These are phyloP conservation scores for Botrytis fragariae DNA, from an alignment of 2,329 filamentous ascomycete genomes.

Conservation along the genomic window DNA sequence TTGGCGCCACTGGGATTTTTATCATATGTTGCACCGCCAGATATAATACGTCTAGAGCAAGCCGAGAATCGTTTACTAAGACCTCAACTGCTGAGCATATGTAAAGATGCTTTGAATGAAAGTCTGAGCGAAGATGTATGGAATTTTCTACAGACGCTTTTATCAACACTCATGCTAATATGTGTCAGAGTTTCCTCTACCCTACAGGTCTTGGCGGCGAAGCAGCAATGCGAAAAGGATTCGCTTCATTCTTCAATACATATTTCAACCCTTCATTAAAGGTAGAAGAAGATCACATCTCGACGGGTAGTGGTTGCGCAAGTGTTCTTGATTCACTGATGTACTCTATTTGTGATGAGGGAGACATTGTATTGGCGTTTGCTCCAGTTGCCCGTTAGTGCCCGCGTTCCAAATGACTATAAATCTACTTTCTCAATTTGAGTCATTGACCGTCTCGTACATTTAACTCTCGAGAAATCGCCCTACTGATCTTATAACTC, in stretches of 20 bases:
- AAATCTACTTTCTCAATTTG: neutral
- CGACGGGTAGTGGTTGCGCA: neutral
- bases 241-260: too few species aligned
- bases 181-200: too few species aligned
- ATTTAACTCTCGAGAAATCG: neutral
- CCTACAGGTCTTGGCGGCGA: too few species aligned
- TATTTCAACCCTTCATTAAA: too few species aligned
- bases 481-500: neutral
- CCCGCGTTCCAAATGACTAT: neutral
- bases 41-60: neutral
- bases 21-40: neutral
- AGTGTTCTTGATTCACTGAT: conserved; percentile 1
- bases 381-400: neutral
- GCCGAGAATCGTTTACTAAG: neutral
- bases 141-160: neutral
- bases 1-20: neutral
- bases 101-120: too few species aligned
- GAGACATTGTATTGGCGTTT: neutral
- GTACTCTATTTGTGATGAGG: neutral
- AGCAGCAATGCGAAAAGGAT: too few species aligned
- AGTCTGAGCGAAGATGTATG: too few species aligned
- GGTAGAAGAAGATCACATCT: neutral
- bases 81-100: neutral
- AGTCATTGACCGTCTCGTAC: neutral
- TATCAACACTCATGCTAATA: neutral